phyloP scores from a whole-genome alignment of 495 filamentous ascomycete genomes.

The Penicillium robsamsonii region DNA sequence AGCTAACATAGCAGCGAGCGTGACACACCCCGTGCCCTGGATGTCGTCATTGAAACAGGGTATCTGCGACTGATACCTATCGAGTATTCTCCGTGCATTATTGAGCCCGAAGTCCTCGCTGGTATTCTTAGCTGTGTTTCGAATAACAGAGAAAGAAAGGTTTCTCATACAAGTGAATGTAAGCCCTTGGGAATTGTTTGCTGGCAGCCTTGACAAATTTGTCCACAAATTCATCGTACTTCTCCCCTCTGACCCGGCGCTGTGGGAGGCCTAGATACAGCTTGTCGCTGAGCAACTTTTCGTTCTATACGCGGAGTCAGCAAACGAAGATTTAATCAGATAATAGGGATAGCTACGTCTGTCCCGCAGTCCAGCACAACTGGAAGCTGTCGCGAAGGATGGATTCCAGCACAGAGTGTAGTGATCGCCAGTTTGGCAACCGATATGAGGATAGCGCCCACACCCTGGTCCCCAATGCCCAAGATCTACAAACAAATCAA shows the following conservation, averaged over 20 bases:
- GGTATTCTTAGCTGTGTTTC: slow-evolving; percentile 2
- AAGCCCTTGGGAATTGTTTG: slow-evolving; percentile 72
- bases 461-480: slow-evolving; percentile 90
- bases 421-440: slow-evolving; percentile 80
- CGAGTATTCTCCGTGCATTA: slow-evolving; percentile 66
- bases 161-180: slow-evolving; percentile 69
- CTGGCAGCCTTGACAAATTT: slow-evolving; percentile 65
- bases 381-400: slow-evolving; percentile 74
- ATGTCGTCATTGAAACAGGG: slow-evolving; percentile 93
- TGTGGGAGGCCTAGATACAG: slow-evolving; percentile 76
- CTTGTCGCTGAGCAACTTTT: slow-evolving; percentile 71
- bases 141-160: background rate
- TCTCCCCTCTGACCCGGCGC: slow-evolving; percentile 61
- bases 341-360: slow-evolving; percentile 43
- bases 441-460: slow-evolving; percentile 81
- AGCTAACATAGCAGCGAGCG: slow-evolving; percentile 75
- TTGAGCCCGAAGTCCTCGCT: slow-evolving; percentile 59
- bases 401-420: slow-evolving; percentile 81
- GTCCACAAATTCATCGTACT: slow-evolving; percentile 79
- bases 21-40: slow-evolving; percentile 86
- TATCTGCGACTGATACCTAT: slow-evolving; percentile 67
- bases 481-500: slow-evolving; percentile 58
- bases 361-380: slow-evolving; percentile 89
- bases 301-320: slow-evolving; percentile 51
- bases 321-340: background rate